Base-by-base conservation (phyloP, 2,329 filamentous ascomycete species). In the Phaeomoniella chlamydospora region DNA sequence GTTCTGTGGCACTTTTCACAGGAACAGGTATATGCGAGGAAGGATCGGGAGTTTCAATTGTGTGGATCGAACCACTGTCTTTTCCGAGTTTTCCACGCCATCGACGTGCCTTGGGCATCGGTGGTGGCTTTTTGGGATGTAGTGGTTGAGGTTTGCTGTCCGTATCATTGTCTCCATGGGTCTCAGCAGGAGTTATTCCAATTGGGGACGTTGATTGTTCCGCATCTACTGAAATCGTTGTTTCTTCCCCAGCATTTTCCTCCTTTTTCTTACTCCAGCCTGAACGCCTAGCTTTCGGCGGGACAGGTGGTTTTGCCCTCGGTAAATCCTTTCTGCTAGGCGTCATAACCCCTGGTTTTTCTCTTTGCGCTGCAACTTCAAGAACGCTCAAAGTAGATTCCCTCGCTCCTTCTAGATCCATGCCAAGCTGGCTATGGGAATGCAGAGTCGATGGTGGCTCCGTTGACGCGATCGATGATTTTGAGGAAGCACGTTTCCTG, bases 301-400 rank as follows among this genome's bases (percentile, higher is more conserved):
- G 44, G 10, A 46, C 45, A 19, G 45, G 47, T 36, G 42, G 47
- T 43, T 43, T 41, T 18, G 37, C 36, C 32, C 33, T 40, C 31
- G 38, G 43, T 35, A 51, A 74, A 33, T 56, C 50, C 39, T 54
- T 58, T 33, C 78, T 69, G 51, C 82, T 85, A 4, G 83, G 84
- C 13, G 84, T 86, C 48, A 86, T 77, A 15, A 88, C 74, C 1
- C 81, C 84, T 0, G 84, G 84, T 54, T 82, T 86, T 57, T 88
- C 84, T 53, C 70, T 83, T 31, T 86, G 80, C 9, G 74, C 73
- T 4, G 85, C 84, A 30, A 93, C 74, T 47, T 90, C 80, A 19
- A 74, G 66, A 33, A 90, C 79, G 50, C 81, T 87, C 44, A 84
- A 63, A 48, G 69, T 76, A 52, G 84, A 92, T 33, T 72, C 72